A percentile compares a stretch with the other conserved stretches of the same genome.
Conservation (phyloP, 2,329 filamentous ascomycete genomes). For the Penicillium hesseltinei region DNA sequence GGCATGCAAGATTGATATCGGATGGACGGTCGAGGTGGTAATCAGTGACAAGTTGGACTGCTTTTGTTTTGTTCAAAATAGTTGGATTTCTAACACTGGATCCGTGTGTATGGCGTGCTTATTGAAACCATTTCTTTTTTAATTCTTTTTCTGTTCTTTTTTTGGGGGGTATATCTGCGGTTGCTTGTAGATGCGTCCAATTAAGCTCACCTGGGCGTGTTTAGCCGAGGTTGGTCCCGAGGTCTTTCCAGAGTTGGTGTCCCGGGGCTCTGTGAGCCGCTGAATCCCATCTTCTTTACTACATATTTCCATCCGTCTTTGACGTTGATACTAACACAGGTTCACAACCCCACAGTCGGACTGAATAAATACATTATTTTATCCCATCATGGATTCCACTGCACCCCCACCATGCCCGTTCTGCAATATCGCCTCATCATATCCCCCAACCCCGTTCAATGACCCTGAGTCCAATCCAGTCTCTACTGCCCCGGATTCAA, state of each 20-base stretch:
- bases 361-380: neutral
- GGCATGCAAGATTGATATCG: conserved; percentile 1
- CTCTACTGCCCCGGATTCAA: conserved; percentile 10
- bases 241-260: neutral
- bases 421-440: conserved; percentile 56
- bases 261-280: neutral
- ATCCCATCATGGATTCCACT: conserved; percentile 14
- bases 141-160: neutral
- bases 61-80: conserved; percentile 18
- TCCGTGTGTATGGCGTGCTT: conserved; percentile 17
- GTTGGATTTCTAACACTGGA: conserved; percentile 17
- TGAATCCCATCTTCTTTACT: neutral
- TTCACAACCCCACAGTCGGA: neutral
- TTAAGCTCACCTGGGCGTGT: neutral
- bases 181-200: neutral
- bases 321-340: neutral
- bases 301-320: neutral
- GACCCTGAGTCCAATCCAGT: conserved; percentile 25
- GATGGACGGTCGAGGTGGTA: conserved; percentile 16
- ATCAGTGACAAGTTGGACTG: conserved; percentile 11
- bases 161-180: neutral
- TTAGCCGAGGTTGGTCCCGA: conserved; percentile 15
- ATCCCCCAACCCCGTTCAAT: conserved; percentile 41
- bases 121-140: conserved; percentile 7
- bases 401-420: conserved; percentile 50